phyloP scores from a whole-genome alignment of 208 protist species.

The Crithidia thermophila region DNA sequence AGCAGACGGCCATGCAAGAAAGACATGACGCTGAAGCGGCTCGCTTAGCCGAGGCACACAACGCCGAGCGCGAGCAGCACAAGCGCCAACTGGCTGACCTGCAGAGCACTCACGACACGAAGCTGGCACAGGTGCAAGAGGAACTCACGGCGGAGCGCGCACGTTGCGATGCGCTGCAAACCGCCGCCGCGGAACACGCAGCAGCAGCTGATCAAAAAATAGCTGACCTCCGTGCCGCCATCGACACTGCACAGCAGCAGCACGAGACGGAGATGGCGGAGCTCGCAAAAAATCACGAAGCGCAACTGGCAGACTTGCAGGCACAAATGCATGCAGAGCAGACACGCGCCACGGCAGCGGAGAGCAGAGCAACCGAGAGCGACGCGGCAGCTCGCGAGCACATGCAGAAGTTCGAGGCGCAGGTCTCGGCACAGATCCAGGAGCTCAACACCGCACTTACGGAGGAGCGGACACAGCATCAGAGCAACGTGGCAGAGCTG shows the following conservation, averaged over 20 bases:
- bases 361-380: neutral
- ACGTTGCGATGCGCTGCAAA: neutral
- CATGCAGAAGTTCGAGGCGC: neutral
- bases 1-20: no score
- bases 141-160: conserved; percentile 3
- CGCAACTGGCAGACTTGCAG: neutral
- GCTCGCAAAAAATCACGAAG: conserved; percentile 8
- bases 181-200: neutral
- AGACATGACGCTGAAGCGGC: no score
- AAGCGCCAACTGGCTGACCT: neutral
- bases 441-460: neutral
- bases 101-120: neutral
- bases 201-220: neutral
- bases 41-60: no score
- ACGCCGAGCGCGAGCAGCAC: neutral
- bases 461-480: conserved; percentile 11
- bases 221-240: neutral
- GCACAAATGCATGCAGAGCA: neutral
- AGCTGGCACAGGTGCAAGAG: neutral
- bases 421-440: neutral
- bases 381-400: neutral
- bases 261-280: neutral
- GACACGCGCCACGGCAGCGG: neutral
- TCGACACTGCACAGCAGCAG: conserved; percentile 2
- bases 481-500: neutral